Evolutionary conservation across 2,329 filamentous ascomycete species (phyloP), one percentile per base, ranked within the genome.

Genomic region (Aspergillus fumigatus): DNA sequence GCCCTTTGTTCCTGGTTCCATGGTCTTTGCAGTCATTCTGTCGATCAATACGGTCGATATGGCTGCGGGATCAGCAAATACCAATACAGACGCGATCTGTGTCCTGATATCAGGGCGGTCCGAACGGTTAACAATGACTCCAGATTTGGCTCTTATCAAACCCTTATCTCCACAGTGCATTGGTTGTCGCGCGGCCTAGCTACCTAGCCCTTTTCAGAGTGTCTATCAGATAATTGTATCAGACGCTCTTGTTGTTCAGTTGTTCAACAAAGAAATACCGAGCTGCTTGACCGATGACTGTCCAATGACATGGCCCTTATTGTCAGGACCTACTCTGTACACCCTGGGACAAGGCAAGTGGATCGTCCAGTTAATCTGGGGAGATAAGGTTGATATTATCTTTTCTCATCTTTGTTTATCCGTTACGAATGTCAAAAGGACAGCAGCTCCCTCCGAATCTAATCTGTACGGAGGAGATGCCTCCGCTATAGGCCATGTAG

Each of bases 331-430:
- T n/a, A n/a, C n/a, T n/a, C n/a, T n/a, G n/a, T 38, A 45, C 21
- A 8, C 19, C 10, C 19, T 17, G 14, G 32, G 4, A 38, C 21
- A 45, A 23, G 3, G 8, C 19, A 45, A 23, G 53, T 49, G 41
- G 32, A 41, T 54, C 41, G 26, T 59, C 64, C 51, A 62, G 63
- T 66, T 61, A 63, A 53, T 29, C 41, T 27, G 9, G 19, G 10
- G 29, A 52, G 63, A 62, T 65, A 60, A 32, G 53, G 49, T 53
- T 51, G 40, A 58, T 29, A 41, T 26, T 47, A 25, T 47, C 38
- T 19, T 54, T 56, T 59, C 25, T 55, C 41, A 45, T 45, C 41
- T 19, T 45, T 45, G 41, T 19, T 23, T 45, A 45, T 45, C 41
- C 38, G 49, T 60, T 60, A 60, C 58, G 48, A 56, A 58, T 51